phyloP scores from a whole-genome alignment of 179 eudicot species.

The Beta lomatogona region DNA sequence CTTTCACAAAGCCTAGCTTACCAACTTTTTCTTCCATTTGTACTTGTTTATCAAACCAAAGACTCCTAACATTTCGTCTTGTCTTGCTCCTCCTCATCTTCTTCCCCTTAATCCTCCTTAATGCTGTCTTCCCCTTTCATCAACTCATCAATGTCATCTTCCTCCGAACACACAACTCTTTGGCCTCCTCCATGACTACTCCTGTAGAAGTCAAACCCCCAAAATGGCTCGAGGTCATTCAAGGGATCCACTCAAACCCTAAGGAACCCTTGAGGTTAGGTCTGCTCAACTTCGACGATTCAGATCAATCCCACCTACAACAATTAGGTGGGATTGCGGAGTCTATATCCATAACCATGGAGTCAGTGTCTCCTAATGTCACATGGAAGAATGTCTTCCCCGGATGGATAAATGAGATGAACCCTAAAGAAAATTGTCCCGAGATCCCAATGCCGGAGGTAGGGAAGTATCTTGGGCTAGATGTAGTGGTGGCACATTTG shows the following conservation, averaged over 20 bases:
- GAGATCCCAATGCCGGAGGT: constrained; percentile 56
- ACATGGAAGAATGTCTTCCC: constrained; percentile 57
- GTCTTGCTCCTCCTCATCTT: constrained; percentile 30
- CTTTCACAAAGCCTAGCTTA: constrained; percentile 15
- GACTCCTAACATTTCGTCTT: constrained; percentile 7
- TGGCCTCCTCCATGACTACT: not conserved
- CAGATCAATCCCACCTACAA: not conserved
- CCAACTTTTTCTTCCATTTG: not conserved
- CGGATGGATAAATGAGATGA: constrained; percentile 42
- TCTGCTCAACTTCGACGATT: constrained; percentile 40
- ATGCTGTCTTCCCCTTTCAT: not conserved
- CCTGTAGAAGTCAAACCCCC: constrained; percentile 23
- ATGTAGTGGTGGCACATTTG: constrained; percentile 56
- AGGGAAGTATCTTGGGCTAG: constrained; percentile 36
- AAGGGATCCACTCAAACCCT: not conserved
- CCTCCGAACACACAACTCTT: not conserved
- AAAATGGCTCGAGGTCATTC: constrained; percentile 28
- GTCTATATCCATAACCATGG: constrained; percentile 33
- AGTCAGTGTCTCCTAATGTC: constrained; percentile 25
- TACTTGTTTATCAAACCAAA: no score
- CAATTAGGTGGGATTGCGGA: constrained; percentile 25
- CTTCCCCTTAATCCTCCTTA: constrained; percentile 12
- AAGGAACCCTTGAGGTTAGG: constrained; percentile 32
- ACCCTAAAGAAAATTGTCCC: constrained; percentile 37
- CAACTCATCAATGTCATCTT: constrained; percentile 8